A percentile compares a stretch with the other conserved stretches of the same genome.
Conservation (phyloP, 176 grass and related monocot species). For the Elaeis guineensis region DNA sequence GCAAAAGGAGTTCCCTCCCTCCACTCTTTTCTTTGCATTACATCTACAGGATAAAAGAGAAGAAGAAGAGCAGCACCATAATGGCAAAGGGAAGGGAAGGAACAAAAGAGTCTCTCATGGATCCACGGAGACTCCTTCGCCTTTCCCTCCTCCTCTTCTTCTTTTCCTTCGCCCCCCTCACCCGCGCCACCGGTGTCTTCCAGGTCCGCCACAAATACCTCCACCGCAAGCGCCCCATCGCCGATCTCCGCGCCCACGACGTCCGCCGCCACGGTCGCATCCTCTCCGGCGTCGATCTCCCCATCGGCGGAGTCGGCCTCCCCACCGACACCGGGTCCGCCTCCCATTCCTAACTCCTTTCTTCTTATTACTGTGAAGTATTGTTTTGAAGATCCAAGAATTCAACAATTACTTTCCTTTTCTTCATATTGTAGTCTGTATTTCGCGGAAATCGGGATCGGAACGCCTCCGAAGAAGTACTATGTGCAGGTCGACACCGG, state of each 20-base stretch:
- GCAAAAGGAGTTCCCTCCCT: too few species aligned
- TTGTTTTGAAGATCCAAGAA: neutral
- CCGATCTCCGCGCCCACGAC: conserved; percentile 39
- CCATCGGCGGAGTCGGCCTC: conserved; percentile 62
- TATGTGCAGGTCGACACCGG: conserved; percentile 98
- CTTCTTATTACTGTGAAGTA: conserved; percentile 2
- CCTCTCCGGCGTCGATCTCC: conserved; percentile 36
- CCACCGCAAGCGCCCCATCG: conserved; percentile 1
- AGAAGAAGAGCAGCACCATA: too few species aligned
- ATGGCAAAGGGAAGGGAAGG: too few species aligned
- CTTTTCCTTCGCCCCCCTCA: neutral
- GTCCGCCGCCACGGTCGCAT: conserved; percentile 37
- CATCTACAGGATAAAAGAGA: too few species aligned
- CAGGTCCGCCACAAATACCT: conserved; percentile 64
- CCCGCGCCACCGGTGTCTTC: conserved; percentile 44
- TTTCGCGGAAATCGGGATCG: conserved; percentile 68
- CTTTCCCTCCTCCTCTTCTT: neutral
- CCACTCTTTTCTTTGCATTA: too few species aligned
- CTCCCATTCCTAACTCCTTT: neutral
- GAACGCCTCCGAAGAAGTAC: conserved; percentile 60
- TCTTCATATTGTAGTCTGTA: conserved; percentile 47
- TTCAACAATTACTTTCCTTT: neutral
- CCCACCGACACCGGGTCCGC: conserved; percentile 80
- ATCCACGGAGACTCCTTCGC: neutral
- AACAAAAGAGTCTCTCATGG: neutral